Percentiles rank a stretch among this genome's conserved stretches.
Conservation (phyloP, 106 monocot genomes). For the Chionographis japonica region DNA sequence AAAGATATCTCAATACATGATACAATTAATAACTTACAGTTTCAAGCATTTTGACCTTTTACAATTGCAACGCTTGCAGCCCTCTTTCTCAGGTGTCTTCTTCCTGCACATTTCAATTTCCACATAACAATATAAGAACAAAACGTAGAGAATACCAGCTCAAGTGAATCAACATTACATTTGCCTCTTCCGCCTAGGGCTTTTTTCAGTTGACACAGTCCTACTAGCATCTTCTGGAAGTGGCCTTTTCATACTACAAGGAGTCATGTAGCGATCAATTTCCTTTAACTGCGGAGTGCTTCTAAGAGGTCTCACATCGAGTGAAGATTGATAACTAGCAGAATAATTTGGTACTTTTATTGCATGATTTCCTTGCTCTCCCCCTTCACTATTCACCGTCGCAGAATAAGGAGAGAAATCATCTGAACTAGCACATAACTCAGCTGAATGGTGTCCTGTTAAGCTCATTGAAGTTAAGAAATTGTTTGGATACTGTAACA, state of each 20-base stretch:
- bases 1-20: constrained; percentile 2
- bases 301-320: constrained; percentile 11
- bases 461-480: not conserved
- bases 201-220: constrained; percentile 28
- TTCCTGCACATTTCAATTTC: constrained; percentile 29
- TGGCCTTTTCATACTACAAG: constrained; percentile 25
- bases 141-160: not conserved
- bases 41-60: constrained; percentile 71
- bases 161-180: not conserved
- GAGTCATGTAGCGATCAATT: constrained; percentile 24
- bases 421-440: constrained; percentile 16
- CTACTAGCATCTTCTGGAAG: constrained; percentile 15
- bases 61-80: constrained; percentile 58
- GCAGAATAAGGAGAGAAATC: constrained; percentile 9
- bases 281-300: constrained; percentile 7
- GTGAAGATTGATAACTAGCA: constrained; percentile 12
- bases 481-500: constrained; percentile 5
- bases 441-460: not conserved
- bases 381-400: constrained; percentile 8
- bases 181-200: constrained; percentile 50
- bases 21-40: constrained; percentile 42
- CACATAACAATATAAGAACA: not conserved
- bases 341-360: constrained; percentile 12
- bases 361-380: constrained; percentile 13
- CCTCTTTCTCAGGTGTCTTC: constrained; percentile 38